A percentile compares a stretch with the other conserved stretches of the same genome.
Conservation (phyloP, 208 protist genomes). For the Phytomonas sp. region DNA sequence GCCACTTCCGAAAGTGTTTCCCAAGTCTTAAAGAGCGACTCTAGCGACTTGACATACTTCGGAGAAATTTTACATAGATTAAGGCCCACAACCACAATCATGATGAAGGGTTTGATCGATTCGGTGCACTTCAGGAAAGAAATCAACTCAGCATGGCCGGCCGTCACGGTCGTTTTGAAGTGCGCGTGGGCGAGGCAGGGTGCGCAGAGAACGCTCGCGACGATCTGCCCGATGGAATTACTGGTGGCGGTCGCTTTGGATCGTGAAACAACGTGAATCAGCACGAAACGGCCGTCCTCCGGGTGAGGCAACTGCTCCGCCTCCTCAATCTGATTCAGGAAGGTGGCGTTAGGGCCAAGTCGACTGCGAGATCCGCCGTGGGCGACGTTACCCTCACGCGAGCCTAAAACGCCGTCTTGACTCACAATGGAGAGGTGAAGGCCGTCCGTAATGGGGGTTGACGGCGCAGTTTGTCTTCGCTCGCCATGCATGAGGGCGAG, state of each 20-base stretch:
- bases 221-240: conserved; percentile 22
- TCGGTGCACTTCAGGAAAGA: conserved; percentile 12
- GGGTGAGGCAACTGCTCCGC: background rate
- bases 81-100: conserved; percentile 33
- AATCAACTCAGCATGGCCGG: conserved; percentile 27
- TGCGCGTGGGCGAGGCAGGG: conserved; percentile 32
- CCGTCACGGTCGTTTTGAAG: conserved; percentile 31
- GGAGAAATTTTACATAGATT: background rate
- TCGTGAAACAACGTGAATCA: conserved; percentile 37
- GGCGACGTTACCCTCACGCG: background rate
- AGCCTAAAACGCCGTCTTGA: background rate
- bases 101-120: conserved; percentile 16
- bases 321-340: background rate
- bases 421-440: background rate
- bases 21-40: background rate
- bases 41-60: background rate
- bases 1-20: background rate
- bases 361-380: background rate
- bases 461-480: background rate
- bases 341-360: background rate
- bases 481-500: background rate
- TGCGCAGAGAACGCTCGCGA: conserved; percentile 28
- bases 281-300: conserved; percentile 5
- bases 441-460: background rate
- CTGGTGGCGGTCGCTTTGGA: conserved; percentile 14